phyloP scores from a whole-genome alignment of 371 early-diverging fungal species.

The Parasitella parasitica region DNA sequence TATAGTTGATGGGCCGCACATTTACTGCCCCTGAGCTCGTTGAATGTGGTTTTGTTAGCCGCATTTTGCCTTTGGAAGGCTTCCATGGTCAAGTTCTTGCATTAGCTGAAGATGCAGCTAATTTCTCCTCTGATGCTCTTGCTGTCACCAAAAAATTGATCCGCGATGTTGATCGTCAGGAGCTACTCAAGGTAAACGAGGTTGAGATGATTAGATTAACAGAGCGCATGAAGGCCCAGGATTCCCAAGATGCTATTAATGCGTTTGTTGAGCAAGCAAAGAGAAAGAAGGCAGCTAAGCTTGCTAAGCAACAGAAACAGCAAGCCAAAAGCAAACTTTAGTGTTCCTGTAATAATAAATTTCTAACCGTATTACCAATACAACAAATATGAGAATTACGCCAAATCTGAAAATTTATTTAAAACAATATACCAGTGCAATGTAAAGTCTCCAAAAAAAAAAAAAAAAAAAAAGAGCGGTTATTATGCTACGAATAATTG shows the following conservation, averaged over 20 bases:
- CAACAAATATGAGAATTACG: no score
- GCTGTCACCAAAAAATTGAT: slow-evolving; percentile 57
- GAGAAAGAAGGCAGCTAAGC: slow-evolving; percentile 18
- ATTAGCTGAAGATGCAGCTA: slow-evolving; percentile 49
- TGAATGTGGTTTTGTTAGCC: slow-evolving; percentile 46
- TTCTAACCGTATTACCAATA: no score
- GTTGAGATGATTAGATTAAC: slow-evolving; percentile 46
- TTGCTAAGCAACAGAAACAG: neutral
- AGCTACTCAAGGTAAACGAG: slow-evolving; percentile 45
- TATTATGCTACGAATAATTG: no score
- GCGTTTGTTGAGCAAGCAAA: slow-evolving; percentile 28
- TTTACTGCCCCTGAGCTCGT: slow-evolving; percentile 57
- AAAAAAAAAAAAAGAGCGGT: no score
- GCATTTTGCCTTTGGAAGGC: slow-evolving; percentile 51
- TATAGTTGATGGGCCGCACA: slow-evolving; percentile 52
- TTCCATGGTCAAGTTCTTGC: slow-evolving; percentile 53
- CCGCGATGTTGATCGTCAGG: slow-evolving; percentile 45
- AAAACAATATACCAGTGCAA: no score
- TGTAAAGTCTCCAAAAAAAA: no score
- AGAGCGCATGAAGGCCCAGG: slow-evolving; percentile 32
- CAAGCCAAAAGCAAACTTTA: neutral
- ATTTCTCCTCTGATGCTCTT: slow-evolving; percentile 56
- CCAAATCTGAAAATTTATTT: no score
- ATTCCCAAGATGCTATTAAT: slow-evolving; percentile 33
- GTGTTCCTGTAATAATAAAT: neutral